Conservation (phyloP, 1,139 yeast species). For the Zygotorulaspora mrakii region DNA sequence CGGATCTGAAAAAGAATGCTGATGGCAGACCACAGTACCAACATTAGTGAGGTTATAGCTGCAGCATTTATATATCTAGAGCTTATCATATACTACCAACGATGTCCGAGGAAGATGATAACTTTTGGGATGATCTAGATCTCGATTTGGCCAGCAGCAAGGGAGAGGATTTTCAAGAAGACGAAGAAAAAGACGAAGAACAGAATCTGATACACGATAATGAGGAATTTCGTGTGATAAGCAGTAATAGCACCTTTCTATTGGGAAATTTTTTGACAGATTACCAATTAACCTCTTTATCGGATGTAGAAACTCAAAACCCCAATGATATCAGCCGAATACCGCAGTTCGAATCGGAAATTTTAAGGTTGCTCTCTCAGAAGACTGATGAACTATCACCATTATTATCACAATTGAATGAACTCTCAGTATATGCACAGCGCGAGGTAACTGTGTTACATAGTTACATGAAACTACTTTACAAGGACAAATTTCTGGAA, state of each 20-base stretch:
- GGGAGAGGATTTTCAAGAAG: constrained; percentile 7
- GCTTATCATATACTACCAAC: too few species aligned
- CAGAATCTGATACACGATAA: constrained; percentile 7
- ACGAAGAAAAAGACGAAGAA: constrained; percentile 14
- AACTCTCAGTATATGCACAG: constrained; percentile 7
- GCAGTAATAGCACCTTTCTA: neutral
- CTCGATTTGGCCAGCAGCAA: constrained; percentile 27
- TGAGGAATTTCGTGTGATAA: neutral
- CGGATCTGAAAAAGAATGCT: constrained; percentile 4
- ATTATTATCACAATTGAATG: constrained; percentile 5
- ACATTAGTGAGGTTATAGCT: too few species aligned
- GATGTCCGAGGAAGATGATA: constrained; percentile 31
- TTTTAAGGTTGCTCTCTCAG: constrained; percentile 1
- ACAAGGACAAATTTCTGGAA: constrained; percentile 66
- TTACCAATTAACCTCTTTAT: constrained; percentile 4
- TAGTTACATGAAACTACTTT: constrained; percentile 50
- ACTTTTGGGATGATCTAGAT: constrained; percentile 35
- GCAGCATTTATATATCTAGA: too few species aligned
- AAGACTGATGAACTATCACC: constrained; percentile 2
- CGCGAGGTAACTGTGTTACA: constrained; percentile 44
- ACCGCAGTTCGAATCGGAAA: constrained; percentile 2
- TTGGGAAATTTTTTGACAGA: constrained; percentile 6
- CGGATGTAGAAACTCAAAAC: constrained; percentile 3
- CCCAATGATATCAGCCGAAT: constrained; percentile 1
- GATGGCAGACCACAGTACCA: too few species aligned